Evolutionary conservation across 2,329 filamentous ascomycete species (phyloP), one percentile per base, ranked within the genome.

Genomic region (Colletotrichum spaethianum): DNA sequence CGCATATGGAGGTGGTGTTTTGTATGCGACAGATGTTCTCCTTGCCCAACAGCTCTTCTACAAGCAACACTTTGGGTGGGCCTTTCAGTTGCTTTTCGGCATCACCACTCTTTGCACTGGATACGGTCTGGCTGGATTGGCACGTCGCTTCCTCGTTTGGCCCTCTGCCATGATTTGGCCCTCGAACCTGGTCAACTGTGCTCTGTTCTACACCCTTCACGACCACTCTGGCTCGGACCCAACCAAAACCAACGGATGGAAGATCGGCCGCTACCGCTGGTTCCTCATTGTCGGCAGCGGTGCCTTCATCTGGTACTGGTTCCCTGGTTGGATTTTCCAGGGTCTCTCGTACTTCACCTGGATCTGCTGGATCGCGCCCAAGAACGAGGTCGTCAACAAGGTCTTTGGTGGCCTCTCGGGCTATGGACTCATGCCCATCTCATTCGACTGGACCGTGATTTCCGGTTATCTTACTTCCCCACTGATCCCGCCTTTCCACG

Each of bases 111-210:
- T 92, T 70, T 85, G 90, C 76, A 89, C 91, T 70, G 91, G 91
- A 7, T 91, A 91, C 74, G 90, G 90, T 2, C 82, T 92, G 38
- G 91, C 91, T 9, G 90, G 90, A 3, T 78, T 92, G 68, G 83
- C 86, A 36, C 84, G 89, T 28, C 85, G 88, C 44, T 92, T 90
- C 80, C 84, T 92, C 36, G 86, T 90, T 33, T 88, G 84, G 80
- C 90, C 89, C 1, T 89, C 90, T 2, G 86, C 89, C 63, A 92
- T 92, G 89, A 88, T 92, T 63, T 92, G 90, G 90, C 90, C 90
- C 1, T 84, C 86, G 28, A 86, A 88, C 36, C 82, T 91, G 42
- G 88, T 91, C 77, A 92, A 90, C 76, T 86, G 87, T 50, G 85
- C 90, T 1, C 84, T 93, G 42, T 91, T 92, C 78, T 87, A 90